Conservation (phyloP, 2,329 filamentous ascomycete species). For the Dothistroma pini region DNA sequence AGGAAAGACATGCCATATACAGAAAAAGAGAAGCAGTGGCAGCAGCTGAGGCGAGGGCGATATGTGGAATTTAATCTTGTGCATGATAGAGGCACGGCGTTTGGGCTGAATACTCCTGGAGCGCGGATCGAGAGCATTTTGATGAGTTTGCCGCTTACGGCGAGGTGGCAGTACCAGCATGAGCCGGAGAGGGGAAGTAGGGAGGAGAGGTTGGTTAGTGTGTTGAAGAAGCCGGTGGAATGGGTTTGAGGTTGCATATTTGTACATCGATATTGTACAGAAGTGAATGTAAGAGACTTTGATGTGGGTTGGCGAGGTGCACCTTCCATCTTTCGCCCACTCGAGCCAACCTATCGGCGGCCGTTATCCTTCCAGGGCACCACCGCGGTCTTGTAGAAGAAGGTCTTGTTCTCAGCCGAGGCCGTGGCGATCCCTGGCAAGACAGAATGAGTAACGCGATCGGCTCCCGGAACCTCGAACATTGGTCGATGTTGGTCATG, state of each 20-base stretch:
- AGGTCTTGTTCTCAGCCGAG: not conserved
- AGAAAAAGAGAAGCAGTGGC: constrained; percentile 87
- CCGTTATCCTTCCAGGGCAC: too few relatives aligned
- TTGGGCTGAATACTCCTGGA: constrained; percentile 88
- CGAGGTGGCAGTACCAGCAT: constrained; percentile 96
- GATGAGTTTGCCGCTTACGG: constrained; percentile 93
- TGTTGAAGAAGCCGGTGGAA: constrained; percentile 58
- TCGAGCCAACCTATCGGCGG: too few relatives aligned
- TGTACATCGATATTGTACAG: constrained; percentile 1
- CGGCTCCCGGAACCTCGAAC: not conserved
- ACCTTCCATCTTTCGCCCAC: not conserved
- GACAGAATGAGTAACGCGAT: not conserved
- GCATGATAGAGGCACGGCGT: constrained; percentile 90
- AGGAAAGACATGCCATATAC: constrained; percentile 91
- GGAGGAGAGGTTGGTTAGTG: constrained; percentile 78
- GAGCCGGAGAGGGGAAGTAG: constrained; percentile 68
- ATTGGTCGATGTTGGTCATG: not conserved
- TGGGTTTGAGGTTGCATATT: constrained; percentile 48
- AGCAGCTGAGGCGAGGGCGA: constrained; percentile 87
- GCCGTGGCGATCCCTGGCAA: not conserved
- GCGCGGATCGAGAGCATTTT: constrained; percentile 93
- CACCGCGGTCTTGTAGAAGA: not conserved
- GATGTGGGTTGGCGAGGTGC: not conserved
- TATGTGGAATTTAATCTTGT: constrained; percentile 99
- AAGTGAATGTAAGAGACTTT: not conserved